Percentiles rank a stretch among this genome's conserved stretches.
These are phyloP conservation scores for Penicillium desertorum DNA, from an alignment of 495 filamentous ascomycete species.

Conservation along the genomic window DNA sequence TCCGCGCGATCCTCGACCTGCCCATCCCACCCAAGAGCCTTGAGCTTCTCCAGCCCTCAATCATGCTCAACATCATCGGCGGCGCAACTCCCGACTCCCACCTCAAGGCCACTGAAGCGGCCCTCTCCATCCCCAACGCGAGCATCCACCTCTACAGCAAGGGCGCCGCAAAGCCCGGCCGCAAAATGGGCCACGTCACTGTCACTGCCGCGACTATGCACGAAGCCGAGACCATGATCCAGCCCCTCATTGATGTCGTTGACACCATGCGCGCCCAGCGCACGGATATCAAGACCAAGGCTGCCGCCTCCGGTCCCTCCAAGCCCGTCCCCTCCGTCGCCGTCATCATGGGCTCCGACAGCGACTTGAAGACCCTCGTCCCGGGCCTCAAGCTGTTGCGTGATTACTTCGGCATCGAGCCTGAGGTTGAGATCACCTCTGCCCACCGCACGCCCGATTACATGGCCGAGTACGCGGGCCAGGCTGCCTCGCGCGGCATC, in stretches of 20 bases:
- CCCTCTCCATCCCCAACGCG: conserved; percentile 60
- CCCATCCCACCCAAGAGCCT: conserved; percentile 64
- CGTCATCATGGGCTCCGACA: conserved; percentile 95
- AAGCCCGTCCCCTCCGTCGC: conserved; percentile 63
- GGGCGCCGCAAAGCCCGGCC: conserved; percentile 72
- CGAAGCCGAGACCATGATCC: conserved; percentile 68
- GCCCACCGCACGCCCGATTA: conserved; percentile 86
- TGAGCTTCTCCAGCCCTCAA: conserved; percentile 62
- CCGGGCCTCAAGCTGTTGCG: conserved; percentile 74
- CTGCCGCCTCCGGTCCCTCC: conserved; percentile 30
- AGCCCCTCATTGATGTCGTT: conserved; percentile 61
- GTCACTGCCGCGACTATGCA: conserved; percentile 66
- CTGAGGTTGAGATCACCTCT: conserved; percentile 80
- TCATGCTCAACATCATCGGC: conserved; percentile 98
- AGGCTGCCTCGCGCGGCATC: conserved; percentile 66
- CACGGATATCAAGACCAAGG: conserved; percentile 45
- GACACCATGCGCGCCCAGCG: conserved; percentile 65
- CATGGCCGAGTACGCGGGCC: conserved; percentile 74
- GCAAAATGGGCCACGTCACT: conserved; percentile 96
- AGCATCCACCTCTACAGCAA: conserved; percentile 92
- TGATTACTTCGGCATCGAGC: conserved; percentile 69
- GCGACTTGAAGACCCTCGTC: conserved; percentile 77
- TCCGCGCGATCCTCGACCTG: conserved; percentile 79
- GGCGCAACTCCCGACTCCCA: conserved; percentile 70
- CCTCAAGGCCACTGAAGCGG: conserved; percentile 60